Conservation (phyloP, 208 protist species). For the Leishmania turanica region DNA sequence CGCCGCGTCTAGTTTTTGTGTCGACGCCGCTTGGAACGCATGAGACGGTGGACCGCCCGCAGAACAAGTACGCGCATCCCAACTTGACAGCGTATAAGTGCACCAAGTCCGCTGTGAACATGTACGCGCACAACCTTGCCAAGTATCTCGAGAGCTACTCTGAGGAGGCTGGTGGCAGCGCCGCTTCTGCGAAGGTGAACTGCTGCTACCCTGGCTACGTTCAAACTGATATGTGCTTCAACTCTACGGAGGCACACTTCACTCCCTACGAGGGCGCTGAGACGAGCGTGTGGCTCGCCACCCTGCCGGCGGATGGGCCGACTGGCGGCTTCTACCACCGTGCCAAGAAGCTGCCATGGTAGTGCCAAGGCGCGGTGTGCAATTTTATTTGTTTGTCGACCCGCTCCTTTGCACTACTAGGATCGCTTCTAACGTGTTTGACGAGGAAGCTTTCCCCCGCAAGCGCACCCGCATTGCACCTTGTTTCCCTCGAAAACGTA, state of each 20-base stretch:
- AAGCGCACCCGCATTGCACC: neutral
- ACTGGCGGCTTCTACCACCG: conserved; percentile 85
- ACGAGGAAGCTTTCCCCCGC: neutral
- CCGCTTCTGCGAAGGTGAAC: conserved; percentile 70
- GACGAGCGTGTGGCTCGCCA: conserved; percentile 76
- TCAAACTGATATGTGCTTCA: conserved; percentile 77
- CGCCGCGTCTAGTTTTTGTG: conserved; percentile 73
- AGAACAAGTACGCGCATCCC: conserved; percentile 48
- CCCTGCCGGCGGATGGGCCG: conserved; percentile 73
- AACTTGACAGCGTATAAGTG: conserved; percentile 59
- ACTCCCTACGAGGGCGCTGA: conserved; percentile 73
- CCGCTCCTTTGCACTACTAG: neutral
- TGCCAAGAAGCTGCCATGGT: conserved; percentile 79
- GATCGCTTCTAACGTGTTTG: neutral
- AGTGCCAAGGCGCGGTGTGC: conserved; percentile 6
- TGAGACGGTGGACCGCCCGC: conserved; percentile 47
- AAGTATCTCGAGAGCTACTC: conserved; percentile 56
- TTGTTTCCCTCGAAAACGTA: conserved; percentile 5
- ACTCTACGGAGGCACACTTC: conserved; percentile 46
- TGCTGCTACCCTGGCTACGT: conserved; percentile 80
- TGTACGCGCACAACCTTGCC: conserved; percentile 85
- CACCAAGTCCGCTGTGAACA: conserved; percentile 78
- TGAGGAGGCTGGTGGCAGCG: conserved; percentile 49
- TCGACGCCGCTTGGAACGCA: conserved; percentile 72
- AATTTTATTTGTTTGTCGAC: neutral